Evolutionary conservation across 768 basidiomycete species (phyloP).

Genomic region (Cytidiella melzeri): DNA sequence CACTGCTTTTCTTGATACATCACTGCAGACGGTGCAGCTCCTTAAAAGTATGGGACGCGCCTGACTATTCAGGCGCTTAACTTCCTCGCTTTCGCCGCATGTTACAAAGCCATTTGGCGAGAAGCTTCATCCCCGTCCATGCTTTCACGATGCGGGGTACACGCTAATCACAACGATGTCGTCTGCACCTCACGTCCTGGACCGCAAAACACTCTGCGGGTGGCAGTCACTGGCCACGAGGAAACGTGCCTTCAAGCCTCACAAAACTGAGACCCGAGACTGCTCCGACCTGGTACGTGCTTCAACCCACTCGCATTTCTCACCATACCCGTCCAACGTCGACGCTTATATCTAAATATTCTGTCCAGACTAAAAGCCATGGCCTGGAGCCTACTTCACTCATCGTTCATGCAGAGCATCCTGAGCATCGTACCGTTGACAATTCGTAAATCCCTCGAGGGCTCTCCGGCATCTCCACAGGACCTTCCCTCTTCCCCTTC

Average conservation of each 20-base stretch:
- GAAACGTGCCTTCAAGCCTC: not conserved
- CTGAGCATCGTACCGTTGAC: conserved; percentile 7
- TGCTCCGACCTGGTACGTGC: not conserved
- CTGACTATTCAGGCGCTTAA: too few species aligned
- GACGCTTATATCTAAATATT: not conserved
- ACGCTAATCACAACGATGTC: not conserved
- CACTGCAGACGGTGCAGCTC: too few species aligned
- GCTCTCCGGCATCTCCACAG: not conserved
- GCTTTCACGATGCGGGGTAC: not conserved
- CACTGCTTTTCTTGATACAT: too few species aligned
- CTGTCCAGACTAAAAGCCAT: not conserved
- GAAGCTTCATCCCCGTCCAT: not conserved
- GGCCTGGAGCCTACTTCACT: conserved; percentile 5
- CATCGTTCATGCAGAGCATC: conserved; percentile 11
- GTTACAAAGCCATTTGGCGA: not conserved
- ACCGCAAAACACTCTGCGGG: not conserved
- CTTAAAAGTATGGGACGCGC: too few species aligned
- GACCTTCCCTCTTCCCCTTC: conserved; percentile 3
- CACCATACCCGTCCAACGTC: not conserved
- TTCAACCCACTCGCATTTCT: not conserved
- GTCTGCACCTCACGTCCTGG: not conserved
- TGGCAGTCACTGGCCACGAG: not conserved
- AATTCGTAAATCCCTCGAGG: conserved; percentile 10
- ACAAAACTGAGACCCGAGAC: not conserved
- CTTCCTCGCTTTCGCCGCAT: not conserved